phyloP scores from a whole-genome alignment of 345 rosid genomes.

The Physaria fendleri region DNA sequence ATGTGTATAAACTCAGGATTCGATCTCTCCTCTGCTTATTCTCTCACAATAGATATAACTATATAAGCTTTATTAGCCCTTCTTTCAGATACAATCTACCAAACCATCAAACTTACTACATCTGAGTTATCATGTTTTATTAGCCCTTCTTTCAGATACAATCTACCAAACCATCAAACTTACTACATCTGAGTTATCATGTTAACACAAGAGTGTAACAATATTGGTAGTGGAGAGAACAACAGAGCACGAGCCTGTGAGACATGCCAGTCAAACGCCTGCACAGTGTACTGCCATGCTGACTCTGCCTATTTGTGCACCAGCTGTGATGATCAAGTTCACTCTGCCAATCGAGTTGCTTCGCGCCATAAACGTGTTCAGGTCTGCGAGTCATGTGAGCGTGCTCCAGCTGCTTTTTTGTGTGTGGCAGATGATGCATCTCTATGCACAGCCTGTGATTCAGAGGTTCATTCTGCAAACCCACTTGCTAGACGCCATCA shows the following conservation, averaged over 20 bases:
- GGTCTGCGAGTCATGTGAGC: slow-evolving; percentile 84
- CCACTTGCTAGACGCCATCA: slow-evolving; percentile 93
- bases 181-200: slow-evolving; percentile 19
- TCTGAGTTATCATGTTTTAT: too few relatives aligned
- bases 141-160: slow-evolving; percentile 17
- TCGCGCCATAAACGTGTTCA: slow-evolving; percentile 82
- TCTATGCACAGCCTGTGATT: slow-evolving; percentile 70
- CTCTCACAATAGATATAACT: slow-evolving; percentile 22
- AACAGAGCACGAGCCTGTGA: slow-evolving; percentile 72
- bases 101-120: too few relatives aligned
- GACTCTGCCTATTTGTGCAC: slow-evolving; percentile 79
- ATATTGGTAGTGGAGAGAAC: slow-evolving; percentile 26
- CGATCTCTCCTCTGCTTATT: slow-evolving; percentile 23
- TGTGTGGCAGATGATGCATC: slow-evolving; percentile 93
- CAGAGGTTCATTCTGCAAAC: slow-evolving; percentile 84
- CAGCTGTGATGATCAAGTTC: slow-evolving; percentile 65
- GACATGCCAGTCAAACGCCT: slow-evolving; percentile 60
- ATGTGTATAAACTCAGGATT: too few relatives aligned
- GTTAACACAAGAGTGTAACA: slow-evolving; percentile 48
- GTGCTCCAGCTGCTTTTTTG: slow-evolving; percentile 71
- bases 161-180: neutral
- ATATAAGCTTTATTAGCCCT: slow-evolving; percentile 16
- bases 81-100: too few relatives aligned
- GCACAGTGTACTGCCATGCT: slow-evolving; percentile 83
- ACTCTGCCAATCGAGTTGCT: slow-evolving; percentile 79